Conservation (phyloP, 768 basidiomycete genomes). For the Nidularia sp. region DNA sequence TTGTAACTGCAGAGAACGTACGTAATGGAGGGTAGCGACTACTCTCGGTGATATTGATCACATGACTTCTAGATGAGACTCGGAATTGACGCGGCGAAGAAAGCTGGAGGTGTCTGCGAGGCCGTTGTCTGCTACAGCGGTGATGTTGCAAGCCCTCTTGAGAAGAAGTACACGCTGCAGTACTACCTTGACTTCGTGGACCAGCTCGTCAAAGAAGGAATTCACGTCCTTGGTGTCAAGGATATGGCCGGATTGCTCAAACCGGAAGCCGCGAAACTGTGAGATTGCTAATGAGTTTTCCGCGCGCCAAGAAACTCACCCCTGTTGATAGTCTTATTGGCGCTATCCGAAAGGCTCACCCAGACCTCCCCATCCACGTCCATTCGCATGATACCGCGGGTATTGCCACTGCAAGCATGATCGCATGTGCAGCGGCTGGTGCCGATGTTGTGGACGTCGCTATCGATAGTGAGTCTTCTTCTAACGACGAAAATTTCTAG, state of each 20-base stretch:
- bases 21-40: constrained; percentile 15
- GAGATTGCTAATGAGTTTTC: constrained; percentile 16
- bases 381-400: constrained; percentile 99
- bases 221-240: constrained; percentile 96
- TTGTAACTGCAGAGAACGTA: constrained; percentile 60
- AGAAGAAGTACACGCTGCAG: constrained; percentile 94
- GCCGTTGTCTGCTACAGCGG: constrained; percentile 98
- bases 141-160: constrained; percentile 91
- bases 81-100: constrained; percentile 99
- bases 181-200: constrained; percentile 97
- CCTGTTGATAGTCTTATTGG: constrained; percentile 72
- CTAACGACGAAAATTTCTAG: constrained; percentile 7
- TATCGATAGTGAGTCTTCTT: constrained; percentile 78
- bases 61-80: constrained; percentile 71
- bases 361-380: constrained; percentile 97
- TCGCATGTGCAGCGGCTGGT: constrained; percentile 93
- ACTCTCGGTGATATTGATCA: not conserved
- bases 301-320: not conserved
- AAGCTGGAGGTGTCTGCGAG: constrained; percentile 97
- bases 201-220: constrained; percentile 88
- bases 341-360: constrained; percentile 92
- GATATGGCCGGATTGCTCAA: constrained; percentile 98
- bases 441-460: constrained; percentile 98
- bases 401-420: constrained; percentile 96
- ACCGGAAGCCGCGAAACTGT: constrained; percentile 91